A percentile compares a stretch with the other conserved stretches of the same genome.
Evolutionary conservation across 2,329 filamentous ascomycete species (phyloP).

Genomic region (Xylaria sp.): DNA sequence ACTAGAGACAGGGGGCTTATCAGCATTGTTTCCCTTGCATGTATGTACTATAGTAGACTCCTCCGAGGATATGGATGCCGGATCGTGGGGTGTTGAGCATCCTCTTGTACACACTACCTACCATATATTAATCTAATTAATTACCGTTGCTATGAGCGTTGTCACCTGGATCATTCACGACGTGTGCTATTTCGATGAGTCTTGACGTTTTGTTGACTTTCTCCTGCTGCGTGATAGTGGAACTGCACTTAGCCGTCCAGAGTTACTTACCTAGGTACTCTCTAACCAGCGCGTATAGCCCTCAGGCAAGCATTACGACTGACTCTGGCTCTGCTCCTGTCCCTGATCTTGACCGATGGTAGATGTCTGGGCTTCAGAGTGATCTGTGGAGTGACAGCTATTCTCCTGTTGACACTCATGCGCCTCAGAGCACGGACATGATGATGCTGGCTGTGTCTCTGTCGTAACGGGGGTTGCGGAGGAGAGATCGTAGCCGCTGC

Average conservation of each 20-base stretch:
- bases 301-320: too few species aligned
- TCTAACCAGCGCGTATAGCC: too few species aligned
- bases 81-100: neutral
- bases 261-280: too few species aligned
- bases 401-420: neutral
- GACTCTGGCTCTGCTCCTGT: neutral
- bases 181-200: too few species aligned
- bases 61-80: neutral
- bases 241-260: too few species aligned
- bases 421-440: neutral
- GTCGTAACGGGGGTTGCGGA: too few species aligned
- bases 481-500: slow-evolving; percentile 6
- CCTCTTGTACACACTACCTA: neutral
- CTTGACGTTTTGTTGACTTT: too few species aligned
- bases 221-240: too few species aligned
- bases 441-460: neutral
- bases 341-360: neutral
- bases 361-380: neutral
- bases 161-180: too few species aligned
- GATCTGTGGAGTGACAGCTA: neutral
- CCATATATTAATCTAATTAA: too few species aligned
- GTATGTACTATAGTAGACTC: neutral
- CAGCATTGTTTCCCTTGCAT: neutral
- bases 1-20: slow-evolving; percentile 43
- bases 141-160: too few species aligned